These are phyloP conservation scores for Monilinia fructigena DNA, from an alignment of 2,329 filamentous ascomycete species.

Conservation along the genomic window DNA sequence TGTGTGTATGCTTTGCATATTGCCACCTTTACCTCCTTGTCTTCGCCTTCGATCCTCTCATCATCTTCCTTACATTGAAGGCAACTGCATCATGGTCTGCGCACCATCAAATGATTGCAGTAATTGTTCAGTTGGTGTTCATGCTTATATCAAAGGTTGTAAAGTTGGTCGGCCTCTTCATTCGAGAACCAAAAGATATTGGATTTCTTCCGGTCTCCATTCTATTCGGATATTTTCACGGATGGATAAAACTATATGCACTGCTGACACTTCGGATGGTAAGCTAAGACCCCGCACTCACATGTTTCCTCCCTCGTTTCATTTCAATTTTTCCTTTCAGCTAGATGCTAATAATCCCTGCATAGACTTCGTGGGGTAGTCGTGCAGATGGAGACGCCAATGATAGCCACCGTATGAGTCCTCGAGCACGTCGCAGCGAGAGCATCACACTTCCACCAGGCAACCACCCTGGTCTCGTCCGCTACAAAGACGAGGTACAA, in stretches of 20 bases:
- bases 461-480: slow-evolving; percentile 45
- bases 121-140: slow-evolving; percentile 66
- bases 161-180: slow-evolving; percentile 84
- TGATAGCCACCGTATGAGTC: slow-evolving; percentile 60
- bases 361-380: slow-evolving; percentile 90
- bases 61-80: slow-evolving; percentile 68
- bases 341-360: slow-evolving; percentile 23
- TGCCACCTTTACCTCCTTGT: slow-evolving; percentile 87
- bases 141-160: slow-evolving; percentile 89
- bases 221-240: slow-evolving; percentile 89
- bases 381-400: slow-evolving; percentile 87
- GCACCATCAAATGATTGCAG: slow-evolving; percentile 52
- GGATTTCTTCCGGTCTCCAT: slow-evolving; percentile 81
- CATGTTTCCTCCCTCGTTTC: background rate
- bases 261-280: slow-evolving; percentile 80
- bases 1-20: slow-evolving; percentile 90
- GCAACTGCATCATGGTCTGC: slow-evolving; percentile 62
- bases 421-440: slow-evolving; percentile 38
- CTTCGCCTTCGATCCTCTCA: slow-evolving; percentile 72
- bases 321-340: slow-evolving; percentile 26
- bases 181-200: slow-evolving; percentile 78
- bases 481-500: slow-evolving; percentile 43
- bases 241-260: slow-evolving; percentile 87
- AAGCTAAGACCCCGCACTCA: slow-evolving; percentile 18
- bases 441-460: slow-evolving; percentile 48